Evolutionary conservation across 331 rosid species (phyloP).

Genomic region (Prunus yedoensis): DNA sequence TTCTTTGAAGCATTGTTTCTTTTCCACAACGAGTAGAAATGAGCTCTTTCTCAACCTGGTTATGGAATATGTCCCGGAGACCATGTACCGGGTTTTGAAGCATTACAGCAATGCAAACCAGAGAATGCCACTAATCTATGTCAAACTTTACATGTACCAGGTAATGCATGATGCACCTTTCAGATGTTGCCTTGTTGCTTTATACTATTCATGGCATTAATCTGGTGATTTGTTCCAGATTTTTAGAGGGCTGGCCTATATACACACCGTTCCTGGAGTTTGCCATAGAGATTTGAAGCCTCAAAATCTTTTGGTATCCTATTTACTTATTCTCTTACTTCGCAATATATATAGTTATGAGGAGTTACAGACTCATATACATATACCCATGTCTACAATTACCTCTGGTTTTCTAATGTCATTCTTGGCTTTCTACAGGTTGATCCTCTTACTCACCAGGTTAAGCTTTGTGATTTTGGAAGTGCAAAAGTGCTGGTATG

Average conservation of each 20-base stretch:
- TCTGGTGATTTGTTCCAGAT: conserved; percentile 49
- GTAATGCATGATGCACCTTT: conserved; percentile 36
- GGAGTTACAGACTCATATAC: background rate
- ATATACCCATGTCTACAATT: background rate
- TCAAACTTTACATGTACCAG: conserved; percentile 95
- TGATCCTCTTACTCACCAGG: conserved; percentile 95
- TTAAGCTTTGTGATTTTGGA: conserved; percentile 95
- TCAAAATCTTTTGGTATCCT: conserved; percentile 85
- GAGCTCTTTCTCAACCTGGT: conserved; percentile 96
- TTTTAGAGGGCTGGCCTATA: conserved; percentile 90
- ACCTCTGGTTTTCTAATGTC: conserved; percentile 25
- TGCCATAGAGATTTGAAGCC: conserved; percentile 98
- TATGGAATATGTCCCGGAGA: conserved; percentile 96
- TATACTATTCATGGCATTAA: conserved; percentile 11
- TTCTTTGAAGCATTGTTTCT: conserved; percentile 91
- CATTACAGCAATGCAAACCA: conserved; percentile 78
- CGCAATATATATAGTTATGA: background rate
- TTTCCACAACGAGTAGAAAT: conserved; percentile 83
- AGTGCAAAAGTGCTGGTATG: conserved; percentile 95
- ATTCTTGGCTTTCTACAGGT: conserved; percentile 54
- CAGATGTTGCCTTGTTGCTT: background rate
- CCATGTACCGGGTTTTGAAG: conserved; percentile 80
- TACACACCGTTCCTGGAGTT: conserved; percentile 87
- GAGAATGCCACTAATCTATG: conserved; percentile 86
- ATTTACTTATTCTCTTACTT: background rate